Evolutionary conservation across 1,284 basidiomycete species (phyloP).

Genomic region (Rhodotorula sp.): DNA sequence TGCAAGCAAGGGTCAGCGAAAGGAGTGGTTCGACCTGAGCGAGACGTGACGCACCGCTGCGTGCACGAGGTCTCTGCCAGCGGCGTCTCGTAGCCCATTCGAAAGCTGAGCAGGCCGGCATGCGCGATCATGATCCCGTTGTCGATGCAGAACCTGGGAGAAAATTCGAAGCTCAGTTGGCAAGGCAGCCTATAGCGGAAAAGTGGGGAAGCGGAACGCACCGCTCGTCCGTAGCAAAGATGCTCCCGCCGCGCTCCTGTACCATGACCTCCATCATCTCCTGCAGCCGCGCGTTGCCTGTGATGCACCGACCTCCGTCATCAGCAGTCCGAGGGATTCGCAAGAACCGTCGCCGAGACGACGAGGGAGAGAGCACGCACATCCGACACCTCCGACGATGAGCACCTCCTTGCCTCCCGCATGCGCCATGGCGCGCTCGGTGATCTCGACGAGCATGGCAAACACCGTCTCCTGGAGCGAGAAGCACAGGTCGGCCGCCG

Average conservation of each 20-base stretch:
- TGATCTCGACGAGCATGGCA: slow-evolving; percentile 99
- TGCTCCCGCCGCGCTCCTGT: slow-evolving; percentile 77
- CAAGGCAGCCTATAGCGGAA: not conserved
- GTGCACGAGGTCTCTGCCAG: slow-evolving; percentile 81
- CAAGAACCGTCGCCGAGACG: not conserved
- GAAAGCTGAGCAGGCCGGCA: slow-evolving; percentile 80
- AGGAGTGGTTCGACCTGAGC: not conserved
- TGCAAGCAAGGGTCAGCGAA: not conserved
- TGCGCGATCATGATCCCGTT: slow-evolving; percentile 99
- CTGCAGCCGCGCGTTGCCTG: slow-evolving; percentile 88
- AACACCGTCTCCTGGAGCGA: slow-evolving; percentile 96
- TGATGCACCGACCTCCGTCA: not conserved
- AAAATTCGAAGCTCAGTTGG: not conserved
- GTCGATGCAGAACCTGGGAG: slow-evolving; percentile 89
- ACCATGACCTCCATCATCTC: slow-evolving; percentile 99
- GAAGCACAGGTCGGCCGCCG: slow-evolving; percentile 92
- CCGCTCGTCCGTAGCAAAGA: slow-evolving; percentile 97
- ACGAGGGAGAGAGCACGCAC: slow-evolving; percentile 58
- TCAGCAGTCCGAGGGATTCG: not conserved
- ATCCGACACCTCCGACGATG: slow-evolving; percentile 98
- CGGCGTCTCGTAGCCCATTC: slow-evolving; percentile 86
- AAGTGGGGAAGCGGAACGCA: slow-evolving; percentile 51
- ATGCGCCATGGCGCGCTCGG: slow-evolving; percentile 98
- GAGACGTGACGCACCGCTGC: slow-evolving; percentile 57
- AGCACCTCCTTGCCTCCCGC: slow-evolving; percentile 94